Evolutionary conservation across 257 asterid species (phyloP).

Genomic region (Gynochthodes officinalis): DNA sequence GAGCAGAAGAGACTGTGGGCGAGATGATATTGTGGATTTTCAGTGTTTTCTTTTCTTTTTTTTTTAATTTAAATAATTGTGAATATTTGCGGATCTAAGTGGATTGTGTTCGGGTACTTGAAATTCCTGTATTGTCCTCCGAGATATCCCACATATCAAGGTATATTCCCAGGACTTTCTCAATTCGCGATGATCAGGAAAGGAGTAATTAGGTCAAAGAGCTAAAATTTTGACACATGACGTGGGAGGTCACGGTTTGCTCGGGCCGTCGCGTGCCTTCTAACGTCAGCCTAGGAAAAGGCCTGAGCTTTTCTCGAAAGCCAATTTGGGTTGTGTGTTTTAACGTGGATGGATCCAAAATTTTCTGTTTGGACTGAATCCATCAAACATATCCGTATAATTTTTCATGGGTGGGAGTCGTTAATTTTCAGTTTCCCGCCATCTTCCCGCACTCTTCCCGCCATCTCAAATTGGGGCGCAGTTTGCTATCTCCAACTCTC

Average conservation of each 20-base stretch:
- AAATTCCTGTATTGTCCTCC: constrained; percentile 6
- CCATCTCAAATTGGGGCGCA: constrained; percentile 22
- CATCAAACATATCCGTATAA: too few relatives aligned
- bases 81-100: constrained; percentile 15
- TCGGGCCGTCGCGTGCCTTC: neutral
- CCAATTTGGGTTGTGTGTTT: too few relatives aligned
- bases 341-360: too few relatives aligned
- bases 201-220: neutral
- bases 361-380: too few relatives aligned
- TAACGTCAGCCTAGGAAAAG: neutral
- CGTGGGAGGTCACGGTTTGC: neutral
- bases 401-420: too few relatives aligned
- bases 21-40: neutral
- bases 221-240: neutral
- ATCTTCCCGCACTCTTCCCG: constrained; percentile 2
- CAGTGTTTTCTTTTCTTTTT: neutral
- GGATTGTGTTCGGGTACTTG: neutral
- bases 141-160: too few relatives aligned
- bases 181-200: too few relatives aligned
- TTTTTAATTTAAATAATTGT: neutral
- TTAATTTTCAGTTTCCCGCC: constrained; percentile 2
- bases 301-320: too few relatives aligned
- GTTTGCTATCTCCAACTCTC: neutral
- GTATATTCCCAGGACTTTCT: too few relatives aligned
- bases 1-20: neutral